These are phyloP conservation scores for Podila clonocystis DNA, from an alignment of 192 early-diverging fungal species.

Conservation along the genomic window DNA sequence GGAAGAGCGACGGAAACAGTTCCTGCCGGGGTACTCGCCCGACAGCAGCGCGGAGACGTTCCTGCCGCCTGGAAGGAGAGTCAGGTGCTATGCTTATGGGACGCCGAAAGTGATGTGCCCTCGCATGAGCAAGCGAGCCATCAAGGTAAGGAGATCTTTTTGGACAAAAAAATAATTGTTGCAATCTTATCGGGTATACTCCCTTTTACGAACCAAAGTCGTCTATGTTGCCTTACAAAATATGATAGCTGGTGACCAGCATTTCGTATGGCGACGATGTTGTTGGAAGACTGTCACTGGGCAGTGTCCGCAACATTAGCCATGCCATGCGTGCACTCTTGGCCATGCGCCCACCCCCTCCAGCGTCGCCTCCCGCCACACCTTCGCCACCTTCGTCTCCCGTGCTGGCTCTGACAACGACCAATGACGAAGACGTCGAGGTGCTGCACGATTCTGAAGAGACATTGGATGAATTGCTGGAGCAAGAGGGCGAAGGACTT, in stretches of 20 bases:
- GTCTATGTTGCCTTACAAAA: too few species aligned
- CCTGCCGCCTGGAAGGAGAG: constrained; percentile 54
- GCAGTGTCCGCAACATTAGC: constrained; percentile 50
- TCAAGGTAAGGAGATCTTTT: constrained; percentile 26
- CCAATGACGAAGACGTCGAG: constrained; percentile 3
- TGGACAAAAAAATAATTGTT: too few species aligned
- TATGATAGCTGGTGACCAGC: constrained; percentile 45
- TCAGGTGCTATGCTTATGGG: constrained; percentile 58
- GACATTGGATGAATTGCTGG: constrained; percentile 26
- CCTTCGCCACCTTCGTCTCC: constrained; percentile 13
- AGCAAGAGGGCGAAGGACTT: constrained; percentile 26
- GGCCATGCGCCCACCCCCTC: constrained; percentile 34
- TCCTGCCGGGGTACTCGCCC: constrained; percentile 34
- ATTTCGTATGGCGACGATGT: constrained; percentile 51
- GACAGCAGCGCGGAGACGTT: constrained; percentile 17
- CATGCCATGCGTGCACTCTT: constrained; percentile 42
- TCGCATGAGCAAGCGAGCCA: constrained; percentile 49
- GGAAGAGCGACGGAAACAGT: constrained; percentile 5
- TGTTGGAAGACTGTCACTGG: constrained; percentile 42
- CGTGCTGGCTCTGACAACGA: neutral
- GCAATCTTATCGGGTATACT: too few species aligned
- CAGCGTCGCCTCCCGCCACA: constrained; percentile 21
- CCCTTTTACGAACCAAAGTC: too few species aligned
- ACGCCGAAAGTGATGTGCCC: constrained; percentile 57
- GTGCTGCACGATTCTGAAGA: constrained; percentile 39